These are phyloP conservation scores for Daucus carota DNA, from an alignment of 129 eudicot genomes.

Conservation along the genomic window DH1_v3.0 NC_030384.2:49473001-49473500, in stretches of 20 bases:
- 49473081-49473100: not conserved
- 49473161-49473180: constrained; percentile 83
- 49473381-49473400: not conserved
- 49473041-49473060: not conserved
- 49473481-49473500: constrained; percentile 79
- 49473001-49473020: not conserved
- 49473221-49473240: constrained; percentile 88
- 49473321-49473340: not conserved
- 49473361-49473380: not conserved
- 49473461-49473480: constrained; percentile 83
- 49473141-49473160: constrained; percentile 74
- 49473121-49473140: not conserved
- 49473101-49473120: not conserved
- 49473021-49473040: not conserved
- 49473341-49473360: not conserved
- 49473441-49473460: constrained; percentile 87
- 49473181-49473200: constrained; percentile 92
- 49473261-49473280: constrained; percentile 10
- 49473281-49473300: constrained; percentile 1
- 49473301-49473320: not conserved
- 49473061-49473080: not conserved
- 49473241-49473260: constrained; percentile 66
- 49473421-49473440: constrained; percentile 56
- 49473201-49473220: constrained; percentile 92
- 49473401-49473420: constrained; percentile 6